Base-by-base conservation (phyloP, 192 early-diverging fungal genomes). In the Backusella sp. region DNA sequence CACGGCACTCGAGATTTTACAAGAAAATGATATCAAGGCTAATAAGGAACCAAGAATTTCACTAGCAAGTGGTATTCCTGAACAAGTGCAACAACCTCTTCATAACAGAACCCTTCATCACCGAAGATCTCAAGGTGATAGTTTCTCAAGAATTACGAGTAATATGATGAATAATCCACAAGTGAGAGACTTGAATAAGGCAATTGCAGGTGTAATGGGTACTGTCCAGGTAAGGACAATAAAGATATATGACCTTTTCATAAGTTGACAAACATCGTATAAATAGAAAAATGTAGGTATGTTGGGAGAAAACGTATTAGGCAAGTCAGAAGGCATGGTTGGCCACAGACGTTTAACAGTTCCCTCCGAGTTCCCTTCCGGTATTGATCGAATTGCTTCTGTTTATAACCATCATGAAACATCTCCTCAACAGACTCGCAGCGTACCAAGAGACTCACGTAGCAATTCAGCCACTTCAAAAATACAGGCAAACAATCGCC, bases 141-240 rank as follows among this genome's bases (percentile, higher is more conserved):
- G 67, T 36, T 69, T 83, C 42, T 70, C 74, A 4, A 79, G 70
- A 30, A 32, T 88, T 21, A 88, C 88, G 2, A 84, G 87, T 73
- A 84, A 87, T 68, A 86, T 90, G 23, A 74, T 90, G 75, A 85
- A 90, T 65, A 89, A 79, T 59, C 83, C 83, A 44, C 82, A 84
- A 76, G 83, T 86, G 5, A 74, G 82, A 0, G 85, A 82, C 11
- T n/a, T 90, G 9, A 90, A 90, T 73, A 86, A 87, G 56, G 86
- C 88, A 12, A 82, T 90, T 72, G 74, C 78, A 66, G 81, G 82
- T 67, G 78, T 86, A 30, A 84, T 81, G 74, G 82, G 78, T 11
- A 78, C 77, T 53, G 82, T 83, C 3, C 83, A 86, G 79, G 83
- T 84, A 73, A 56, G 56, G 9, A 26, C 46, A 23, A 34, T 15